Base-by-base conservation (phyloP, 257 asterid species). In the Jacaranda copaia region DNA sequence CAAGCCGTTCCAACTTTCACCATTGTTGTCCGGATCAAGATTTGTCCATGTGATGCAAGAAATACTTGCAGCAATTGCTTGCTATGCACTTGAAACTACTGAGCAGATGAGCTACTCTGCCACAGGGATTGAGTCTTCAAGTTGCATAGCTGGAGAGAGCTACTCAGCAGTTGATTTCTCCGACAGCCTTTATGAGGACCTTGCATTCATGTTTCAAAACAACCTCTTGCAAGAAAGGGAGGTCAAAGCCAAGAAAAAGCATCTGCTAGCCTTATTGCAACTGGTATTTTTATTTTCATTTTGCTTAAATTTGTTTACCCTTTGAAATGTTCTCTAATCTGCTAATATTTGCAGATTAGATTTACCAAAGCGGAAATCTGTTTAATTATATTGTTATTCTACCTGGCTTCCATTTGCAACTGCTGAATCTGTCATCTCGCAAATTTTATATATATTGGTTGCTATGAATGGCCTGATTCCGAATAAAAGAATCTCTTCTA, bases 41-140 rank as follows among this genome's bases (percentile, higher is more conserved):
- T 93, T 86, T 52, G 67, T 89, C 40, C 80, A 69, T 9, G 93
- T 88, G 12, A 84, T 94, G 87, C 98, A 90, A 78, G 97, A 92
- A 80, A 82, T 94, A 57, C 97, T 94, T 6, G 92, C 88, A 57
- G 93, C 85, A 68, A 77, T 92, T 0, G 94, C 97, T 51, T 74
- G 69, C 25, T 89, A 77, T 46, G 90, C 94, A 12, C 85, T 89
- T 5, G 88, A 79, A 67, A 85, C 82, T 75, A 57, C 57, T 5
- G 80, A 84, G 36, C 56, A 15, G 18, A 53, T 60, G 65, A 75
- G 76, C 55, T 65, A 77, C 70, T 72, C 81, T n/a, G 49, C 77
- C 20, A 20, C 18, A 0, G 32, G 32, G 32, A 67, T 36, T 16
- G 42, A 4, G 5, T 40, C 67, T 1, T 12, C 71, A 5, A 56